Evolutionary conservation across 2,329 filamentous ascomycete species (phyloP), one percentile per base, ranked within the genome.

Genomic region (Rhynchosporium agropyri): DNA sequence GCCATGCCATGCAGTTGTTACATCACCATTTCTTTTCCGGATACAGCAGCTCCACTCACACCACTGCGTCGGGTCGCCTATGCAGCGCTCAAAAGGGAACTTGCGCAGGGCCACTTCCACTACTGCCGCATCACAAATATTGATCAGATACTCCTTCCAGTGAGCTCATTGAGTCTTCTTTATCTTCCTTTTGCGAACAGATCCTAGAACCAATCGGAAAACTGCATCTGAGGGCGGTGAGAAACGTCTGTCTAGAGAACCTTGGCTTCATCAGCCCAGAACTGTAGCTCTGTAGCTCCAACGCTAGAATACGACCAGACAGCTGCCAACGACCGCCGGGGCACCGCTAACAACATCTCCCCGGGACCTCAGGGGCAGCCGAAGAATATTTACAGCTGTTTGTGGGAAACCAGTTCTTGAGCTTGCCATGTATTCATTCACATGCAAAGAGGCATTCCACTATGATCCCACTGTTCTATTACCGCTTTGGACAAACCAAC

Each of bases 101-200:
- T 51, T 51, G 49, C 49, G 49, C 49, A 51, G 49, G 49, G 49
- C 29, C 49, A 51, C 48, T 26, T 50, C 29, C 28, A 36, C 48
- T 13, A 33, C 6, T 33, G 8, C 40, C 36, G 7, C 7, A 40
- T 7, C 7, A 40, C 36, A 50, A 7, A 31, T 15, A 33, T 51
- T n/a, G 49, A 51, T 51, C 31, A 51, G 31, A 15, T 51, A 29
- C 40, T 43, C 40, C n/a, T 4, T 15, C n/a, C 36, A 43, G 10
- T 13, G 40, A 43, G 40, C 6, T 43, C 40, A 8, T 15, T 15
- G 10, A 38, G 10, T 31, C 13, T 50, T 5, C 20, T 29, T 12
- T 33, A 8, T 15, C 10, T 43, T 13, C 10, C 48, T 50, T 29
- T 2, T 50, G 31, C 31, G 12, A 10, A 8, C 6, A 7, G 6